Evolutionary conservation across 2,329 filamentous ascomycete species (phyloP), one percentile per base, ranked within the genome.

Genomic region (Sphaerulina musiva): DNA sequence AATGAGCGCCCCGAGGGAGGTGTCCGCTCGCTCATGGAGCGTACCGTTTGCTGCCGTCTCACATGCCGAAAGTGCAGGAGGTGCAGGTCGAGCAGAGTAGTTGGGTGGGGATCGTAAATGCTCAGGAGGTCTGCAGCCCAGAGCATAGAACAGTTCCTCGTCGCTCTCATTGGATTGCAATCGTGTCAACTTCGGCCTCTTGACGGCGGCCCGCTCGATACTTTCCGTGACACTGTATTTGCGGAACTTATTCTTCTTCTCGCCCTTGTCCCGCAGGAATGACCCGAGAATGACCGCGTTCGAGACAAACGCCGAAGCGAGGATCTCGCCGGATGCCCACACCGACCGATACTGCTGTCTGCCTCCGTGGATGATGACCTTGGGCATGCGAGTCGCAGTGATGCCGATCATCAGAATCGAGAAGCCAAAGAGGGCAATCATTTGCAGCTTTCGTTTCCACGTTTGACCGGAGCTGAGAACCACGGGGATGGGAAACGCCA

Each of bases 251-350:
- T 80, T 79, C 72, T 95, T 95, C 77, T 97, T 97, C 40, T 90
- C 76, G 26, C 93, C 93, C 50, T 89, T 82, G 68, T 97, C 92
- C 11, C 92, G 82, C 29, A 97, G 83, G 66, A 97, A 97, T 0
- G 91, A 95, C 10, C 92, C 92, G 2, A 98, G 80, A 1, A 96
- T 87, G 17, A 98, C 78, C 2, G 86, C 85, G 68, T 97, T 98
- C 10, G 92, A 88, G 0, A 95, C 86, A 0, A 84, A 83, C 0
- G 91, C 88, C 4, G 93, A 91, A 48, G 92, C 91, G 1, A 97
- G 78, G 6, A 97, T 86, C 68, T 98, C 93, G 14, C 95, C 78
- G 0, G 91, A 95, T 4, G 93, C 93, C 60, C 95, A 78, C 1
- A 97, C 81, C 0, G 92, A 95, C 43, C 93, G 87, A 62, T 87